Evolutionary conservation across 768 basidiomycete genomes (phyloP).

Genomic region (Lentinus brumalis): DNA sequence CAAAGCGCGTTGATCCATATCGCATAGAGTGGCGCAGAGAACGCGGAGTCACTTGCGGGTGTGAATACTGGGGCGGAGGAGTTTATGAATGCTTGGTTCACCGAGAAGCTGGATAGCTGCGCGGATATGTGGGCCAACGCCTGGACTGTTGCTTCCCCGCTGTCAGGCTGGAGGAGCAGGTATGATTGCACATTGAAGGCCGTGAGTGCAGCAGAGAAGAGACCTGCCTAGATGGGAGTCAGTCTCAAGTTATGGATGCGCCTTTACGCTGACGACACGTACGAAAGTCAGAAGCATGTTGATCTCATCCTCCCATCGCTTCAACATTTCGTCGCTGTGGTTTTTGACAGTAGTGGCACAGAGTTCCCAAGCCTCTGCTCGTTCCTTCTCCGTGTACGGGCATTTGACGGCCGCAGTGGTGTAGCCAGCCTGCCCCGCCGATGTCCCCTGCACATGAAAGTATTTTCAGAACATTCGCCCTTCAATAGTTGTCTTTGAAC

Average conservation of each 20-base stretch:
- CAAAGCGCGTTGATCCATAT: constrained; percentile 17
- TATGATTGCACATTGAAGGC: constrained; percentile 9
- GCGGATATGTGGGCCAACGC: constrained; percentile 1
- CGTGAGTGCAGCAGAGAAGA: not conserved
- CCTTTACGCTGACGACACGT: not conserved
- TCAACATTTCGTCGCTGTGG: constrained; percentile 1
- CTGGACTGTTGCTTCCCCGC: not conserved
- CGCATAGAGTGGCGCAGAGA: not conserved
- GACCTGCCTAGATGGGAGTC: not conserved
- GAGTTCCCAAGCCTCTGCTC: not conserved
- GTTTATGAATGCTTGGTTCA: not conserved
- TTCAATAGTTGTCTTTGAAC: too few relatives aligned
- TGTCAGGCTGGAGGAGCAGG: not conserved
- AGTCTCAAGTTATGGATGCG: too few relatives aligned
- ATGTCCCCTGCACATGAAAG: too few relatives aligned
- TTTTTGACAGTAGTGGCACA: not conserved
- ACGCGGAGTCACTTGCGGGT: not conserved
- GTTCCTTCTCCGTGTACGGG: not conserved
- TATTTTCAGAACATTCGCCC: too few relatives aligned
- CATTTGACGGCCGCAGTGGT: too few relatives aligned
- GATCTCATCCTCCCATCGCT: not conserved
- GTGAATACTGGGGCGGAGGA: not conserved
- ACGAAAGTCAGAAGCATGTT: not conserved
- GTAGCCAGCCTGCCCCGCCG: too few relatives aligned
- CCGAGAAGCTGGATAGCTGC: constrained; percentile 2